Percentiles rank a stretch among this genome's conserved stretches.
Evolutionary conservation across 108 stramenopile species (phyloP).

Genomic region (Pseudonitzschia delicatissima): DNA sequence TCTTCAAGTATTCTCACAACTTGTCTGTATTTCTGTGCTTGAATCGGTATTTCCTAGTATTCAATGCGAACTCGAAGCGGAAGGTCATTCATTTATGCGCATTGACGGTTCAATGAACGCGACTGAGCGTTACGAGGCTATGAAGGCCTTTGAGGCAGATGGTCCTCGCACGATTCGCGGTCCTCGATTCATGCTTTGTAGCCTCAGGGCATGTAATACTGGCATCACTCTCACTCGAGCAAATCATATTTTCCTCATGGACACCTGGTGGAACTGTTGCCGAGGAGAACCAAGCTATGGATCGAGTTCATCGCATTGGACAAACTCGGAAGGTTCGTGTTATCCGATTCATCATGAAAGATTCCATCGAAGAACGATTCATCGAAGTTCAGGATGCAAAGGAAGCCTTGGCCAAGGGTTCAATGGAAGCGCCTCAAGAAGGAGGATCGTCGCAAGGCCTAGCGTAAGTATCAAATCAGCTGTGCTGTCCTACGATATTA

Average conservation of each 20-base stretch:
- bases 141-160: not conserved
- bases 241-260: conserved; percentile 62
- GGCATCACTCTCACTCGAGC: conserved; percentile 70
- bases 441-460: conserved; percentile 46
- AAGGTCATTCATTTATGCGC: conserved; percentile 45
- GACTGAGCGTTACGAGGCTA: conserved; percentile 16
- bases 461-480: not conserved
- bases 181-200: conserved; percentile 46
- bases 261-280: conserved; percentile 43
- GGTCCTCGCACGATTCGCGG: not conserved
- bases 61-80: conserved; percentile 33
- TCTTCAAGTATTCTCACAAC: not conserved
- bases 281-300: conserved; percentile 54
- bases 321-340: conserved; percentile 45
- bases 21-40: not conserved
- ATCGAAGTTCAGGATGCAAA: conserved; percentile 42
- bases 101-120: conserved; percentile 52
- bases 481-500: not conserved
- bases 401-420: conserved; percentile 41
- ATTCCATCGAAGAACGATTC: conserved; percentile 49
- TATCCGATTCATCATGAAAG: conserved; percentile 43
- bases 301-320: conserved; percentile 52
- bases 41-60: conserved; percentile 16
- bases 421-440: conserved; percentile 39
- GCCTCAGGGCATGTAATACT: conserved; percentile 37